These are phyloP conservation scores for Staphylotrichum tortipilum DNA, from an alignment of 495 filamentous ascomycete genomes.

Conservation along the genomic window DNA sequence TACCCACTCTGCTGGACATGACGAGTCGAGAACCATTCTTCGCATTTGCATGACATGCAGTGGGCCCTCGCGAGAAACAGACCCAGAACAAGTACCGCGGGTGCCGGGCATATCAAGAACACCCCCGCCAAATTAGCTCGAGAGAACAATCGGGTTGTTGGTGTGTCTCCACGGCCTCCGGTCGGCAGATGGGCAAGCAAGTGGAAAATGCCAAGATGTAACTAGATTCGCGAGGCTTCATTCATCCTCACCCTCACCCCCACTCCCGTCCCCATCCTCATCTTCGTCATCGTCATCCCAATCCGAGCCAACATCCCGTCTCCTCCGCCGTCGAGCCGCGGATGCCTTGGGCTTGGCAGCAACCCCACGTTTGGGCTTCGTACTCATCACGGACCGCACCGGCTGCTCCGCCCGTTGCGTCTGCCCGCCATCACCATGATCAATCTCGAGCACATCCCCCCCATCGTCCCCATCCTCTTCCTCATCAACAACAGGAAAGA, in stretches of 20 bases:
- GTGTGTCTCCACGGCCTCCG: not conserved
- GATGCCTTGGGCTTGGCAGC: conserved; percentile 8
- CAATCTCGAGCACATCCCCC: conserved; percentile 22
- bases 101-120: too few relatives aligned
- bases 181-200: too few relatives aligned
- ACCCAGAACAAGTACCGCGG: too few relatives aligned
- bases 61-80: too few relatives aligned
- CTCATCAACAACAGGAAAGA: conserved; percentile 30
- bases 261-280: conserved; percentile 1
- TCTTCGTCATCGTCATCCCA: conserved; percentile 19
- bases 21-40: too few relatives aligned
- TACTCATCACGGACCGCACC: conserved; percentile 22
- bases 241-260: not conserved
- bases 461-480: conserved; percentile 26
- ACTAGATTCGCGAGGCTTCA: too few relatives aligned
- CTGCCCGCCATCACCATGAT: conserved; percentile 19
- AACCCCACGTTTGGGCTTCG: conserved; percentile 14
- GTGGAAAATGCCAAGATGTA: too few relatives aligned
- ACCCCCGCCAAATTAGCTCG: too few relatives aligned
- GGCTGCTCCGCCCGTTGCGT: not conserved
- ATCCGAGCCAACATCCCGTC: conserved; percentile 13
- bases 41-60: too few relatives aligned
- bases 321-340: conserved; percentile 10
- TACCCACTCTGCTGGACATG: too few relatives aligned
- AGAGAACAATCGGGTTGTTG: too few relatives aligned